Conservation (phyloP, 768 basidiomycete species). For the Tulasnella sp. region DNA sequence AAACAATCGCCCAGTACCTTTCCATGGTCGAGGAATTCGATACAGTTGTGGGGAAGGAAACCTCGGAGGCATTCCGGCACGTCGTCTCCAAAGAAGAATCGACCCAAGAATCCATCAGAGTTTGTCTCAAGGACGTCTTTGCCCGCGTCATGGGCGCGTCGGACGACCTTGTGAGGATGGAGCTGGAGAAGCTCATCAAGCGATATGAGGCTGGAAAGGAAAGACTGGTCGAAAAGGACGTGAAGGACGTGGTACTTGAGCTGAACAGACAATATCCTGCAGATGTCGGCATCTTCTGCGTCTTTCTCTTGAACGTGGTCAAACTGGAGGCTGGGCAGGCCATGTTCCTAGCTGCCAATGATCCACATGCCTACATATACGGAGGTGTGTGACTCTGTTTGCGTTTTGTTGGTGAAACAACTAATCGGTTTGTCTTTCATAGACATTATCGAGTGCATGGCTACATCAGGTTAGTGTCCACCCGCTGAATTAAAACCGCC, state of each 20-base stretch:
- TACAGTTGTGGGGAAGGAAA: conserved; percentile 49
- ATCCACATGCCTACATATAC: conserved; percentile 91
- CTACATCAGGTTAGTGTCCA: conserved; percentile 49
- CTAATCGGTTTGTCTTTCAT: neutral
- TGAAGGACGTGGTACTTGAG: conserved; percentile 49
- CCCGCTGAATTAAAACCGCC: neutral
- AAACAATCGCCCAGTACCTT: conserved; percentile 57
- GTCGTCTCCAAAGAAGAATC: conserved; percentile 36
- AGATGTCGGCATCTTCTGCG: conserved; percentile 89
- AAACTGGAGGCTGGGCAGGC: conserved; percentile 72
- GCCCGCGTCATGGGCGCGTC: conserved; percentile 76
- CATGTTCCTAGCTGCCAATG: conserved; percentile 89
- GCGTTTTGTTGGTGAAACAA: neutral
- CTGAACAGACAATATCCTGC: conserved; percentile 65
- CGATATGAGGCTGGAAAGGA: conserved; percentile 45
- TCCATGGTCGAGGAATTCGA: conserved; percentile 62
- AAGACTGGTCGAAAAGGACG: conserved; percentile 33
- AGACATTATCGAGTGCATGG: conserved; percentile 99
- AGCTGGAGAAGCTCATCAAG: conserved; percentile 45
- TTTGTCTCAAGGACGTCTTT: conserved; percentile 64
- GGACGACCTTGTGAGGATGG: conserved; percentile 36
- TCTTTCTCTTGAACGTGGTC: conserved; percentile 81
- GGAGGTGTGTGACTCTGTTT: conserved; percentile 48
- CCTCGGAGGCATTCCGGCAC: conserved; percentile 41
- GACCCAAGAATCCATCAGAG: conserved; percentile 37